Percentiles rank a stretch among this genome's conserved stretches.
These are phyloP conservation scores for Amanita polypyramis DNA, from an alignment of 768 basidiomycete genomes.

Conservation along the genomic window DNA sequence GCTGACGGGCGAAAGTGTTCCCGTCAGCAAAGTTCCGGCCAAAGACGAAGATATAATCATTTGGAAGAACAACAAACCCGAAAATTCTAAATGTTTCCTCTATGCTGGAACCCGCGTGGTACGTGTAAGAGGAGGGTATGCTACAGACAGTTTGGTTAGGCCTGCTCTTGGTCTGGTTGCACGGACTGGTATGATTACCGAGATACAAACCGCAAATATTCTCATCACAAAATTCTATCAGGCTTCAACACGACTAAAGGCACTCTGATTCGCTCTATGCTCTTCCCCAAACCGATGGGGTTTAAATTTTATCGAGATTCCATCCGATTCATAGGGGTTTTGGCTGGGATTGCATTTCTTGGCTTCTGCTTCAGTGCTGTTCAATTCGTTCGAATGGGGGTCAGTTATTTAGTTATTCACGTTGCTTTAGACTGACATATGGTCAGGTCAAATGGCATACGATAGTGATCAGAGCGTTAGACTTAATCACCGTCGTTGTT, in stretches of 20 bases:
- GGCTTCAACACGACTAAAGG: slow-evolving; percentile 98
- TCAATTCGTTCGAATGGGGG: slow-evolving; percentile 86
- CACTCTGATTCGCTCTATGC: slow-evolving; percentile 90
- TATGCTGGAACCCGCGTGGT: slow-evolving; percentile 90
- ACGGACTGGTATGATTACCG: slow-evolving; percentile 54
- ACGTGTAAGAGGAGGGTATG: slow-evolving; percentile 59
- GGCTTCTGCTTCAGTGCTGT: slow-evolving; percentile 90
- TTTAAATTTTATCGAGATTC: slow-evolving; percentile 98
- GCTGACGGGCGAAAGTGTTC: slow-evolving; percentile 98
- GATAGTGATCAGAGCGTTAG: slow-evolving; percentile 84
- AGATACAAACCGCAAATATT: not conserved
- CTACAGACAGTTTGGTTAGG: slow-evolving; percentile 37
- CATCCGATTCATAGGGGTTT: slow-evolving; percentile 81
- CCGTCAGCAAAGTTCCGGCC: slow-evolving; percentile 82
- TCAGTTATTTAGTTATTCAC: slow-evolving; percentile 25
- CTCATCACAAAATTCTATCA: slow-evolving; percentile 13
- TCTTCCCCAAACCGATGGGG: slow-evolving; percentile 96
- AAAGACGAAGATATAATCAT: slow-evolving; percentile 66
- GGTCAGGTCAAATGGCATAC: slow-evolving; percentile 78
- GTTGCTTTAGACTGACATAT: not conserved
- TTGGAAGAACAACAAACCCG: slow-evolving; percentile 65
- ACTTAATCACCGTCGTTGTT: slow-evolving; percentile 94
- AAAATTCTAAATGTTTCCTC: slow-evolving; percentile 73
- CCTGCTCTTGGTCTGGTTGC: slow-evolving; percentile 79
- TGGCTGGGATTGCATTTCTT: slow-evolving; percentile 82